Evolutionary conservation across 208 protist species (phyloP).

Genomic region (Leishmania guyanensis): DNA sequence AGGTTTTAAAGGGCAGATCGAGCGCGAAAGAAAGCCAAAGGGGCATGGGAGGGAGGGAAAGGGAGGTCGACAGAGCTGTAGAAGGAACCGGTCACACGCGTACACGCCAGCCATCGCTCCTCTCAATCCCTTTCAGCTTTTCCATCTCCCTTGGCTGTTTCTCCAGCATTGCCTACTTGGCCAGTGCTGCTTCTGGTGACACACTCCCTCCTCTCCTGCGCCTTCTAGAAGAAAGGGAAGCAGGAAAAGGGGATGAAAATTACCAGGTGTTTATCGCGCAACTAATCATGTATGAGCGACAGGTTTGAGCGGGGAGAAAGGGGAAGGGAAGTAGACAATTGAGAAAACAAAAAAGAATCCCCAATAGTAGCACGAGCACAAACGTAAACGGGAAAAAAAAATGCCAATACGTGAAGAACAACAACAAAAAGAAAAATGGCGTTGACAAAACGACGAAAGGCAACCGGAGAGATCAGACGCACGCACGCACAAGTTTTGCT

Average conservation of each 20-base stretch:
- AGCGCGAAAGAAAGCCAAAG: not conserved
- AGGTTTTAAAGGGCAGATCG: not conserved
- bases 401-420: not conserved
- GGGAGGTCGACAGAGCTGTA: not conserved
- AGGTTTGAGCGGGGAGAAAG: not conserved
- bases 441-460: not conserved
- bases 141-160: not conserved
- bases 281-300: not conserved
- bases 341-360: not conserved
- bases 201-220: not conserved
- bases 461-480: not conserved
- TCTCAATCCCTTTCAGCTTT: not conserved
- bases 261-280: not conserved
- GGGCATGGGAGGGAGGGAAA: not conserved
- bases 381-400: not conserved
- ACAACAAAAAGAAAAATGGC: not conserved
- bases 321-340: not conserved
- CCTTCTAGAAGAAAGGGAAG: not conserved
- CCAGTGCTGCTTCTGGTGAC: not conserved
- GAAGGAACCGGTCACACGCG: not conserved
- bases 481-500: no score
- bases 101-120: not conserved
- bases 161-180: not conserved
- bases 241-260: not conserved
- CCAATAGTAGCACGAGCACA: not conserved